Evolutionary conservation across 768 basidiomycete genomes (phyloP), one percentile per base, ranked within the genome.

Genomic region (Crassisporium funariophilum): DNA sequence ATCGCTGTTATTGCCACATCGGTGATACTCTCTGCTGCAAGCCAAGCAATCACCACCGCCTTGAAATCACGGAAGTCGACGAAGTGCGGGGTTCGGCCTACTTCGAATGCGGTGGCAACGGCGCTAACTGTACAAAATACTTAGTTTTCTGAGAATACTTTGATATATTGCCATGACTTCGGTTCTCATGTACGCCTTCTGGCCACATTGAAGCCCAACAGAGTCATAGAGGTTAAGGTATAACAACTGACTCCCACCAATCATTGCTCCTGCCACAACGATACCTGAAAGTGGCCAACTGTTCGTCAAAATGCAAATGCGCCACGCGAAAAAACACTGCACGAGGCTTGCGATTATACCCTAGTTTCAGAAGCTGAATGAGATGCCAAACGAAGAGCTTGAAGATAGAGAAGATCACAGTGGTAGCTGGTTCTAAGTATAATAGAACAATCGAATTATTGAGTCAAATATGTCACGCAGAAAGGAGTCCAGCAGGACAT

Each of bases 321-420:
- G 57, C 67, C 66, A 69, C 1, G 74, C 73, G 36, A 76, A 77
- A 54, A 79, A 81, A 4, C 72, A 47, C 42, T 79, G 77, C 5
- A 77, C 76, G 10, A 70, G 53, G 4, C 65, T 49, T 1, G 72
- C 74, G 23, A 74, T 74, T 43, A 79, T 66, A 4, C 69, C 76
- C 77, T 78, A 35, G 11, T 7, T 29, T 29, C 27, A 29, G 17
- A 15, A 11, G 2, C 3, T 24, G 15, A 22, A 22, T 4, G 16
- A 12, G 34, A 19, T 29, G 23, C 50, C 25, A 33, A 35, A 29
- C 11, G 36, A 17, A 41, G 25, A 20, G 15, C 46, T 20, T 5
- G 0, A 3, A 4, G 21, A 11, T 4, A 15, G 12, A 2, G 15
- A 11, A 0, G 5, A 50, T 50, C 15, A 77, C 76, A 10, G 76